These are phyloP conservation scores for Eucalyptus victrix DNA, from an alignment of 345 rosid genomes.

Conservation along the genomic window DNA sequence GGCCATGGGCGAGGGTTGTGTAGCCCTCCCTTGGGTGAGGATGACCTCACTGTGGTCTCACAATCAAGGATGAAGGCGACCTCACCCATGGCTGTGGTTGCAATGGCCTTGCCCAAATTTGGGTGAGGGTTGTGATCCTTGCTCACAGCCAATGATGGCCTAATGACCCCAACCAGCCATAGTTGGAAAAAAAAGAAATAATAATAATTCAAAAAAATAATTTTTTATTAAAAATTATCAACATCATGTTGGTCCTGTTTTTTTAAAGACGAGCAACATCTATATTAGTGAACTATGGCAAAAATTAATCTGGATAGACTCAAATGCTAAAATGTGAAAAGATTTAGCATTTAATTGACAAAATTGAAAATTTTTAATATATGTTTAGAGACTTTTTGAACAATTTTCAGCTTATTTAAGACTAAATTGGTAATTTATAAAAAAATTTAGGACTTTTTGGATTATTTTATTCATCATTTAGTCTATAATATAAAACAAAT, in stretches of 20 bases:
- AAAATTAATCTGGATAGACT: too few relatives aligned
- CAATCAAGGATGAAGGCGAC: accelerated
- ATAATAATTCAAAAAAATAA: too few relatives aligned
- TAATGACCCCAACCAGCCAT: accelerated
- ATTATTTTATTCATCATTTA: neutral
- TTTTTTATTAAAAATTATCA: too few relatives aligned
- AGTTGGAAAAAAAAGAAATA: neutral
- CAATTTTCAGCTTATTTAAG: too few relatives aligned
- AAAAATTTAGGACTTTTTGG: accelerated
- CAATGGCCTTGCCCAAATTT: too few relatives aligned
- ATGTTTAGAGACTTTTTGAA: too few relatives aligned
- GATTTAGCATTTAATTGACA: too few relatives aligned
- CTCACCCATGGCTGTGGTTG: neutral
- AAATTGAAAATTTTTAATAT: too few relatives aligned
- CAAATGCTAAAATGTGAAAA: accelerated
- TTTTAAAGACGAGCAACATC: accelerated
- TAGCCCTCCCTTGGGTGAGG: too few relatives aligned
- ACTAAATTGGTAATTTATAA: too few relatives aligned
- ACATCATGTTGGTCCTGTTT: accelerated
- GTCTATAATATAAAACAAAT: too few relatives aligned
- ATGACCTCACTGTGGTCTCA: neutral
- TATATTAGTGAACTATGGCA: accelerated
- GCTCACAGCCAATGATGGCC: accelerated
- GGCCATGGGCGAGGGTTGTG: accelerated
- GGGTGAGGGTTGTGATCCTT: accelerated